Conservation (phyloP, 139 green algal genomes). For the Tetratostichococcus sp. region DNA sequence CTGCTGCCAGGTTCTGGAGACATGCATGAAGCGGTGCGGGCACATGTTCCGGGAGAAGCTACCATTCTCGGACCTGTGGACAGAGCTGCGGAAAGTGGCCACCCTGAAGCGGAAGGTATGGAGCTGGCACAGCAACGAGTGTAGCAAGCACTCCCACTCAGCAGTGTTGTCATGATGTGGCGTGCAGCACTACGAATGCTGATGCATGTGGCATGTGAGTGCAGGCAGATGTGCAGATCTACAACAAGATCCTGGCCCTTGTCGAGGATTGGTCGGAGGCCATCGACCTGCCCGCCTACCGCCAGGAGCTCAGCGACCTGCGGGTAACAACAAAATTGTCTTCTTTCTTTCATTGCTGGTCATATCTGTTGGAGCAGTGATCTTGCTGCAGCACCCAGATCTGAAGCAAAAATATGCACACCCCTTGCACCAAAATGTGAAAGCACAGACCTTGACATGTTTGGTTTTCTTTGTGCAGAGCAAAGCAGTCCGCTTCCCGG, state of each 20-base stretch:
- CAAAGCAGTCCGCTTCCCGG: not conserved
- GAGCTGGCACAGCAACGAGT: too few species aligned
- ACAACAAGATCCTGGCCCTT: not conserved
- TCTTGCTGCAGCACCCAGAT: too few species aligned
- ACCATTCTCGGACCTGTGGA: not conserved
- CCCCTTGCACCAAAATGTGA: too few species aligned
- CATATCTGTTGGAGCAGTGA: too few species aligned
- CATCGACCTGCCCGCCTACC: not conserved
- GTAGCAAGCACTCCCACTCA: too few species aligned
- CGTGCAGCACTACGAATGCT: too few species aligned
- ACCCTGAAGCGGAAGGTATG: not conserved
- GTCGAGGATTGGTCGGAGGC: not conserved
- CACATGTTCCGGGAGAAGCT: not conserved
- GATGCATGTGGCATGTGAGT: not conserved
- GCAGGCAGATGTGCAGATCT: not conserved
- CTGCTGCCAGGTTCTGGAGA: not conserved
- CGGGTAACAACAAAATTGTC: not conserved
- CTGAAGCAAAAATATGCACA: too few species aligned
- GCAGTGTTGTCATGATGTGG: too few species aligned
- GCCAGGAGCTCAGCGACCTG: not conserved
- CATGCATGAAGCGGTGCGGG: not conserved
- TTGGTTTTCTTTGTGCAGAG: not conserved
- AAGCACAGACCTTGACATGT: too few species aligned
- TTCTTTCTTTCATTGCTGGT: too few species aligned
- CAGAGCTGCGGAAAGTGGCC: not conserved